These are phyloP conservation scores for Brassica juncea DNA, from an alignment of 345 rosid genomes.

Conservation along the genomic window DNA sequence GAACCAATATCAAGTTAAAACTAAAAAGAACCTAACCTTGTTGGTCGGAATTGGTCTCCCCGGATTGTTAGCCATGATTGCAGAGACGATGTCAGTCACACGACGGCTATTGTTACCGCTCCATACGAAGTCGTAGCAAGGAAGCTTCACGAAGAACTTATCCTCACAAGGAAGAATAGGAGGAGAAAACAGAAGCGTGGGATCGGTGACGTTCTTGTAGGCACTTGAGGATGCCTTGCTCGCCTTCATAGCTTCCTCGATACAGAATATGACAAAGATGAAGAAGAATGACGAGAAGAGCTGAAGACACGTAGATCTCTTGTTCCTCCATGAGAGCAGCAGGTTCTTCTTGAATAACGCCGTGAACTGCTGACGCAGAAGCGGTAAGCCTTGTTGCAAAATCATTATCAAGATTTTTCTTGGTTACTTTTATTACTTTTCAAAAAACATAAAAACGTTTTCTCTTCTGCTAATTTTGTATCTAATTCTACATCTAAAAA, in stretches of 20 bases:
- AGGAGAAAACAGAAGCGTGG: conserved; percentile 46
- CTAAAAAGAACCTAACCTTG: conserved; percentile 45
- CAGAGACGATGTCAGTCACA: conserved; percentile 42
- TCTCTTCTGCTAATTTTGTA: not conserved
- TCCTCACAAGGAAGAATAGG: conserved; percentile 83
- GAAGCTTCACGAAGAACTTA: conserved; percentile 54
- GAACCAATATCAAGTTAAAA: not conserved
- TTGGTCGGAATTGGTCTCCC: conserved; percentile 56
- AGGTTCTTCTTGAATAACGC: conserved; percentile 72
- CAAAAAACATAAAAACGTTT: not conserved
- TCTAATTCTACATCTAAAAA: not conserved
- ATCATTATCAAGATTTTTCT: conserved; percentile 32
- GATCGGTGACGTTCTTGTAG: conserved; percentile 47
- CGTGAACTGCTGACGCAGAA: conserved; percentile 59
- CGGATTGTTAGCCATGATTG: conserved; percentile 73
- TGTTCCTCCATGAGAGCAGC: conserved; percentile 83
- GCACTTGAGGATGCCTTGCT: conserved; percentile 39
- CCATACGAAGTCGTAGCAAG: conserved; percentile 87
- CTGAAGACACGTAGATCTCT: conserved; percentile 68
- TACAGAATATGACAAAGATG: conserved; percentile 73
- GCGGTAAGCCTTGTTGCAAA: conserved; percentile 46
- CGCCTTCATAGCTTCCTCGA: conserved; percentile 52
- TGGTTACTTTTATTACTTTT: not conserved
- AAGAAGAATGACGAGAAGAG: conserved; percentile 86
- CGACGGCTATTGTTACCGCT: conserved; percentile 68